Conservation (phyloP, 495 filamentous ascomycete species). For the Pseudevernia furfuracea region DNA sequence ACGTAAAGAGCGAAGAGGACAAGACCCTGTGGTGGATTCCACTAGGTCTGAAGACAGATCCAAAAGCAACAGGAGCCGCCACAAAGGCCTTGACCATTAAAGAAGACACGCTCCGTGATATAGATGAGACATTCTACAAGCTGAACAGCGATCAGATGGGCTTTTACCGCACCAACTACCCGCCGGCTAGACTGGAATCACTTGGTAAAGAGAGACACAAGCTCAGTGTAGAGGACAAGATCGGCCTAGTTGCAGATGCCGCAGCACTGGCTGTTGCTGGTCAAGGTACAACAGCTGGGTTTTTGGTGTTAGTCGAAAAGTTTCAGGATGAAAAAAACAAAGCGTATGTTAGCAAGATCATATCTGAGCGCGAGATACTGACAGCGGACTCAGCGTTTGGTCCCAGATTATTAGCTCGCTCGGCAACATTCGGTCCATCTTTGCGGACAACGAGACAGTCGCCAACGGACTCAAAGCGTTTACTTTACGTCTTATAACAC, state of each 20-base stretch:
- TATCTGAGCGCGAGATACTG: slow-evolving; percentile 18
- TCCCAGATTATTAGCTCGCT: slow-evolving; percentile 68
- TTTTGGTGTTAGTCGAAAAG: slow-evolving; percentile 72
- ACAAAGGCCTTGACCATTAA: slow-evolving; percentile 67
- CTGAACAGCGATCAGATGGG: slow-evolving; percentile 80
- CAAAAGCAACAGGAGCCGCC: slow-evolving; percentile 40
- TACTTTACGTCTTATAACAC: slow-evolving; percentile 58
- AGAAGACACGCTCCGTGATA: slow-evolving; percentile 59
- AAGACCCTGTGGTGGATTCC: slow-evolving; percentile 95
- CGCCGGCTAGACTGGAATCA: slow-evolving; percentile 65
- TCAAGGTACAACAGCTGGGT: slow-evolving; percentile 65
- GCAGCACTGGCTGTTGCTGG: slow-evolving; percentile 84
- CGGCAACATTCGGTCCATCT: slow-evolving; percentile 55
- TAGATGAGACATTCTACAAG: slow-evolving; percentile 80
- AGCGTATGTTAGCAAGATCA: slow-evolving; percentile 42
- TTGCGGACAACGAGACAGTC: slow-evolving; percentile 49
- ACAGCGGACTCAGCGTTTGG: slow-evolving; percentile 55
- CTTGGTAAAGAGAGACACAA: slow-evolving; percentile 66
- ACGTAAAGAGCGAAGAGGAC: slow-evolving; percentile 85
- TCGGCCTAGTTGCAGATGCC: slow-evolving; percentile 85
- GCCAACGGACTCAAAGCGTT: slow-evolving; percentile 66
- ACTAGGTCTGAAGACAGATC: slow-evolving; percentile 60
- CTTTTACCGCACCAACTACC: slow-evolving; percentile 91
- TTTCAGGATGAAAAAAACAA: slow-evolving; percentile 76
- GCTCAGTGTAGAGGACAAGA: slow-evolving; percentile 79